Conservation (phyloP, 1,284 basidiomycete species). For the Austropuccinia psidii region DNA sequence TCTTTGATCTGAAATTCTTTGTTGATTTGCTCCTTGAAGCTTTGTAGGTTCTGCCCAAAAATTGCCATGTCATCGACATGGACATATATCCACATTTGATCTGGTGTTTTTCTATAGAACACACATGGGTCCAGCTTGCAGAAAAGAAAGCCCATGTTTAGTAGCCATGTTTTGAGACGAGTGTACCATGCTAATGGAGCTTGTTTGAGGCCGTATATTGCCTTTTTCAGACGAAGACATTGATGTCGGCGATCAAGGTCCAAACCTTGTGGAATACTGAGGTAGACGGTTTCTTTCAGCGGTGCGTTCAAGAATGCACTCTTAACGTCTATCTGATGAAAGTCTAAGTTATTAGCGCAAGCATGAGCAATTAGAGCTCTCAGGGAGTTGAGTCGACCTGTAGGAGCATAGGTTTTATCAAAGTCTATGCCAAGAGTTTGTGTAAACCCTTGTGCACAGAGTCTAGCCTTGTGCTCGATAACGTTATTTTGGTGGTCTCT, state of each 20-base stretch:
- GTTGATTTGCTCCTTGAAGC: neutral
- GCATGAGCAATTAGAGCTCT: neutral
- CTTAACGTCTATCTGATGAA: neutral
- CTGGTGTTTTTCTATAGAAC: neutral
- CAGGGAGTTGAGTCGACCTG: neutral
- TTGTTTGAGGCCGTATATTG: neutral
- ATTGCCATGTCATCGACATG: neutral
- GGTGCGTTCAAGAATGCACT: neutral
- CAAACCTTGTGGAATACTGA: neutral
- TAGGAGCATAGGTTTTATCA: neutral
- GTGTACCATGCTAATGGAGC: neutral
- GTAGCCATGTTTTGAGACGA: neutral
- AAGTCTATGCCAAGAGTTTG: neutral
- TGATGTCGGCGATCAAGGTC: neutral
- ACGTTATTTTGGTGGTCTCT: too few species aligned
- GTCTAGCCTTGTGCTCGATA: too few species aligned
- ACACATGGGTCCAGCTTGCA: neutral
- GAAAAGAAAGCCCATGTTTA: neutral
- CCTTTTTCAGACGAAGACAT: neutral
- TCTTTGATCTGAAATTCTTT: neutral
- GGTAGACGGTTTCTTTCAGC: neutral
- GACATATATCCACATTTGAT: neutral
- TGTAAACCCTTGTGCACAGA: neutral
- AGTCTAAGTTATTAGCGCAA: neutral
- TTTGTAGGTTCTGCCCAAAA: neutral